Percentiles rank a stretch among this genome's conserved stretches.
Evolutionary conservation across 805 yeast species (phyloP).

Genomic region (Metschnikowia similis): DNA sequence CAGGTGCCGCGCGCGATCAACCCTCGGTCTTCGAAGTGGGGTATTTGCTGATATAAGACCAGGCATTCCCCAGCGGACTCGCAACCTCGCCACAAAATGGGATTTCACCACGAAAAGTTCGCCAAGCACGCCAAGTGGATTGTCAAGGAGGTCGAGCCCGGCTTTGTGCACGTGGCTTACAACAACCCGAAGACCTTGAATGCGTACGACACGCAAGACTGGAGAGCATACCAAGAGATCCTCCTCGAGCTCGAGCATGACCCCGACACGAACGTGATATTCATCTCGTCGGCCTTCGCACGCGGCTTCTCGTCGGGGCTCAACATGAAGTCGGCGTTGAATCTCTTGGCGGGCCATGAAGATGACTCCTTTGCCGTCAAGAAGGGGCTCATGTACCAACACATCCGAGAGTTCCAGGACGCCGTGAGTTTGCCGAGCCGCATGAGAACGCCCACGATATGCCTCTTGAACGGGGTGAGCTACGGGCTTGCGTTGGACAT

Average conservation of each 20-base stretch:
- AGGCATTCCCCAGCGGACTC: not conserved
- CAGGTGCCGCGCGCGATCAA: not conserved
- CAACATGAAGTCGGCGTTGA: constrained; percentile 41
- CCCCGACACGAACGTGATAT: constrained; percentile 45
- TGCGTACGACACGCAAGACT: constrained; percentile 52
- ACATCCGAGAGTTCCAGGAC: constrained; percentile 56
- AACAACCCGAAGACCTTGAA: constrained; percentile 59
- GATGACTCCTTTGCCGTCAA: constrained; percentile 15
- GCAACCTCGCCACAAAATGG: constrained; percentile 5
- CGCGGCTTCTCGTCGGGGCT: constrained; percentile 62
- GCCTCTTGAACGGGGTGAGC: constrained; percentile 58
- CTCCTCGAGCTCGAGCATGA: constrained; percentile 43
- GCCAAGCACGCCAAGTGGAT: constrained; percentile 20
- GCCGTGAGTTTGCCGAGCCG: constrained; percentile 46
- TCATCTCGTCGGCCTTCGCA: constrained; percentile 54
- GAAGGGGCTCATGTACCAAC: constrained; percentile 28
- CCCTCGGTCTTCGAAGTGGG: constrained; percentile 2
- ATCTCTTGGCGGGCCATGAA: constrained; percentile 6
- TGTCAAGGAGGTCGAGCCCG: constrained; percentile 41
- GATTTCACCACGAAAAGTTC: constrained; percentile 3
- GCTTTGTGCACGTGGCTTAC: constrained; percentile 54
- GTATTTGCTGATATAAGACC: not conserved
- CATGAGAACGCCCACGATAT: constrained; percentile 59
- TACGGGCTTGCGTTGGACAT: constrained; percentile 71
- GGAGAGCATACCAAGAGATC: constrained; percentile 52